Percentiles rank a stretch among this genome's conserved stretches.
Evolutionary conservation across 1,139 yeast genomes (phyloP).

Genomic region (Yamadazyma aaseri): DNA sequence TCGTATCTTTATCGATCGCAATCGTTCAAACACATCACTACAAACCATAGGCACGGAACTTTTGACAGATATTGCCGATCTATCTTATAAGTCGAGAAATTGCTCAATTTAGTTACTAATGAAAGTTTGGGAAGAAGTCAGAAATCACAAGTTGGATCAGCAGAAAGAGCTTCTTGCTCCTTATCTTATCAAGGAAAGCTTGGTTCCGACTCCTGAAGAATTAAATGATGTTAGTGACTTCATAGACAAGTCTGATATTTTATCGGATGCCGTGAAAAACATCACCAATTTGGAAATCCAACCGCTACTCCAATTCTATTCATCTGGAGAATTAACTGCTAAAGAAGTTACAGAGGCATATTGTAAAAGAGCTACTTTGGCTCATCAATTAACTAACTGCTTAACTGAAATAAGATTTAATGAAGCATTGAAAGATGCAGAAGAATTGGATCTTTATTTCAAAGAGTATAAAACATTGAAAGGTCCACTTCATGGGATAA

Average conservation of each 20-base stretch:
- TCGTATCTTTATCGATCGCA: no score
- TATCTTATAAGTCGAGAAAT: no score
- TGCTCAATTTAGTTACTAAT: no score
- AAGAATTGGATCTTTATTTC: constrained; percentile 35
- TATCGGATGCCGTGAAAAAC: constrained; percentile 25
- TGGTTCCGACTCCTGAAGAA: constrained; percentile 31
- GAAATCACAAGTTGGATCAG: constrained; percentile 6
- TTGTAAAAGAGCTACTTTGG: constrained; percentile 44
- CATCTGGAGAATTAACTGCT: constrained; percentile 27
- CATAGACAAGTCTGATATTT: constrained; percentile 36
- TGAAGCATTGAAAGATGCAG: constrained; percentile 33
- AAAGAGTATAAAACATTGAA: constrained; percentile 51
- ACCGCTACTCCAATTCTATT: constrained; percentile 4
- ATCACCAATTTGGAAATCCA: constrained; percentile 22
- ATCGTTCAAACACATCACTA: no score
- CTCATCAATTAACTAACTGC: constrained; percentile 34
- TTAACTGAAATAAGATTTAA: constrained; percentile 28
- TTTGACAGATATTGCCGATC: no score
- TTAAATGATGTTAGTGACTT: constrained; percentile 27
- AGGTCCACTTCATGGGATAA: constrained; percentile 78
- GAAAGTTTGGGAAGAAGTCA: constrained; percentile 10
- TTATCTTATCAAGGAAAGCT: constrained; percentile 4
- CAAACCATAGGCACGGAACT: no score
- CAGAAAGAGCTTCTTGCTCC: constrained; percentile 10
- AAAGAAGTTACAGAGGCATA: constrained; percentile 48